These are phyloP conservation scores for Naegleria lovaniensis DNA, from an alignment of 208 protist genomes.

Conservation along the genomic window DNA sequence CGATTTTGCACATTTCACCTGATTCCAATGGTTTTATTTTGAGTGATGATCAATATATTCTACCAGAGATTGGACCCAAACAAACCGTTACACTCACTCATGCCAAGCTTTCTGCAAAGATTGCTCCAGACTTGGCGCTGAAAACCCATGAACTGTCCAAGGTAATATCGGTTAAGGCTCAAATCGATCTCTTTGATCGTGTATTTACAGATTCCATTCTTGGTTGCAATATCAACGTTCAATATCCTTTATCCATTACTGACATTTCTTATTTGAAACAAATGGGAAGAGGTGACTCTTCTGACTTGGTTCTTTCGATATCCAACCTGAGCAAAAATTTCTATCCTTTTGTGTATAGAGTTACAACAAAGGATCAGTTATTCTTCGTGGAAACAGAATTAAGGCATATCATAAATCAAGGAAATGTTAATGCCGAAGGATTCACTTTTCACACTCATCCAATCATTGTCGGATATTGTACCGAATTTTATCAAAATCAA, in stretches of 20 bases:
- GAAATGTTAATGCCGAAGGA: neutral
- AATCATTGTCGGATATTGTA: neutral
- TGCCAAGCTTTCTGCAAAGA: neutral
- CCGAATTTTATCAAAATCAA: neutral
- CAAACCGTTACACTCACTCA: neutral
- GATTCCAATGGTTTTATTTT: neutral
- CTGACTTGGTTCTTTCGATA: neutral
- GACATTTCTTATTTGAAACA: neutral
- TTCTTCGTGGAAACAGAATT: neutral
- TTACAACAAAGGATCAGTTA: neutral
- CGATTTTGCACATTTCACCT: neutral
- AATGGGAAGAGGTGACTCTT: neutral
- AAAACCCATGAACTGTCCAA: neutral
- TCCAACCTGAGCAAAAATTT: neutral
- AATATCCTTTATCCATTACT: neutral
- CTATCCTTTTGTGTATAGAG: neutral
- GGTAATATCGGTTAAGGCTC: neutral
- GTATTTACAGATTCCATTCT: neutral
- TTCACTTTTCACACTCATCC: neutral
- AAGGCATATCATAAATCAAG: neutral
- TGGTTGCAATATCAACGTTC: neutral
- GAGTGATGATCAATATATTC: neutral
- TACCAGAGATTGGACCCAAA: neutral
- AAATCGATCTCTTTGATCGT: neutral
- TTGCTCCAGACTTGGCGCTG: neutral